Evolutionary conservation across 345 rosid genomes (phyloP).

Genomic region (Lumnitzera racemosa): DNA sequence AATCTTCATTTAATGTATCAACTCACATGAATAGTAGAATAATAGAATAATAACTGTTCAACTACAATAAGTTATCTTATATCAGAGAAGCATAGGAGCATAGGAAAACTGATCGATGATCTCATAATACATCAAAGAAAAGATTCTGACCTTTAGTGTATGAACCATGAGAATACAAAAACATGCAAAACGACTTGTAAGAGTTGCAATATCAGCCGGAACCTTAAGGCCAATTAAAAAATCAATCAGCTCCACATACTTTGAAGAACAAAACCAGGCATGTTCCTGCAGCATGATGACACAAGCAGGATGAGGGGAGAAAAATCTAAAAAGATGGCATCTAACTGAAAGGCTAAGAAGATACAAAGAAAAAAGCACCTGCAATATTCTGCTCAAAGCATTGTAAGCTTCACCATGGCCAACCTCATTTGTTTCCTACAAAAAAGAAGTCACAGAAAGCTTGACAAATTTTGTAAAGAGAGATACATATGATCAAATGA

Average conservation of each 20-base stretch:
- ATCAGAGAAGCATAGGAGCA: background rate
- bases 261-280: conserved; percentile 61
- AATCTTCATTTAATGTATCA: no score
- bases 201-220: conserved; percentile 42
- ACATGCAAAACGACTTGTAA: conserved; percentile 68
- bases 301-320: conserved; percentile 10
- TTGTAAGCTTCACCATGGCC: conserved; percentile 62
- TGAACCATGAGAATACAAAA: conserved; percentile 59
- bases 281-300: conserved; percentile 54
- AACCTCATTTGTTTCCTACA: conserved; percentile 43
- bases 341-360: conserved; percentile 4
- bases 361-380: conserved; percentile 33
- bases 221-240: conserved; percentile 51
- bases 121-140: background rate
- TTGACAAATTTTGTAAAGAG: background rate
- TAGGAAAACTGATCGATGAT: conserved; percentile 2
- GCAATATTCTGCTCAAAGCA: conserved; percentile 56
- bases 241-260: conserved; percentile 57
- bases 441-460: conserved; percentile 11
- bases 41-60: background rate
- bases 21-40: background rate
- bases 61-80: background rate
- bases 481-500: background rate
- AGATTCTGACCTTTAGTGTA: conserved; percentile 47
- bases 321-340: conserved; percentile 8